These are phyloP conservation scores for Candida ascalaphidarum DNA, from an alignment of 805 yeast species.

Conservation along the genomic window DNA sequence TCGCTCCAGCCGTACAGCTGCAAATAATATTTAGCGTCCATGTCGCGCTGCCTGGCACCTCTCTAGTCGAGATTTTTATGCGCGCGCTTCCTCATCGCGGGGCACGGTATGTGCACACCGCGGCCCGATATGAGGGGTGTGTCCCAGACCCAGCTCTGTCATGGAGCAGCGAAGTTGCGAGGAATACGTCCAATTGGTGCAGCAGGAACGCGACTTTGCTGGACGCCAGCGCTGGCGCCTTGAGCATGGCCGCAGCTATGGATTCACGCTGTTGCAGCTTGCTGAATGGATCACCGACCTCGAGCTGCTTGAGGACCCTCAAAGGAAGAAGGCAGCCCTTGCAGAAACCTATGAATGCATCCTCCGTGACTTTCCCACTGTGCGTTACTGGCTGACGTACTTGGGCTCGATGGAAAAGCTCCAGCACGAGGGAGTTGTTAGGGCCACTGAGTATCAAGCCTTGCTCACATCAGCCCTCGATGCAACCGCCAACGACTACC, in stretches of 20 bases:
- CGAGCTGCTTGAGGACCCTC: constrained; percentile 5
- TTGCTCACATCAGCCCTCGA: constrained; percentile 10
- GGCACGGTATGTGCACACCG: too few relatives aligned
- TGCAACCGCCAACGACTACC: constrained; percentile 17
- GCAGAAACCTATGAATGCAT: constrained; percentile 7
- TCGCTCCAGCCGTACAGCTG: constrained; percentile 84
- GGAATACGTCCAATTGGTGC: too few relatives aligned
- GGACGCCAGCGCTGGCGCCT: too few relatives aligned
- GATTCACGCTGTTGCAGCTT: too few relatives aligned
- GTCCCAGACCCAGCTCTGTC: too few relatives aligned
- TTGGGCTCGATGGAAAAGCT: not conserved
- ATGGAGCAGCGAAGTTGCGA: too few relatives aligned
- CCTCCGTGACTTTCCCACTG: not conserved
- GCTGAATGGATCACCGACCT: too few relatives aligned
- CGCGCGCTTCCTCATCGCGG: too few relatives aligned
- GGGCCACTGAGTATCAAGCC: not conserved
- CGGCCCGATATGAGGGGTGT: too few relatives aligned
- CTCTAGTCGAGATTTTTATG: too few relatives aligned
- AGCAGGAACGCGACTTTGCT: too few relatives aligned
- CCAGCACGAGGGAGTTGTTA: not conserved
- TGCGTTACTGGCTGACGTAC: not conserved
- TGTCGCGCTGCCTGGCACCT: constrained; percentile 11
- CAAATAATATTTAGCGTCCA: constrained; percentile 73
- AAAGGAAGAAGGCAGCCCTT: constrained; percentile 1
- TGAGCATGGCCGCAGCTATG: too few relatives aligned